phyloP scores from a whole-genome alignment of 192 early-diverging fungal species.

The Backusella liffmaniae region DNA sequence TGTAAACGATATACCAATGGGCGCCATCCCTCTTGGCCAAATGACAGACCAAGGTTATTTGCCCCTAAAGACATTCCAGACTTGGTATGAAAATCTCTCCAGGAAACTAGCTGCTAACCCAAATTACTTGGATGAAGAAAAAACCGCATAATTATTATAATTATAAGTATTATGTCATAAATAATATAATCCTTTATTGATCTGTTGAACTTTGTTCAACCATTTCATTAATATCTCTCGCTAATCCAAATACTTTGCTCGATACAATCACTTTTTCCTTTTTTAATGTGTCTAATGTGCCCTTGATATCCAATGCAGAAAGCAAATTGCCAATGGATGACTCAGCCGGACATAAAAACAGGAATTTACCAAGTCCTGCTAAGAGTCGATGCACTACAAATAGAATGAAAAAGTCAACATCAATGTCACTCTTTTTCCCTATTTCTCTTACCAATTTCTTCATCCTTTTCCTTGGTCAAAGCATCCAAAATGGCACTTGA shows the following conservation, averaged over 20 bases:
- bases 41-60: conserved; percentile 46
- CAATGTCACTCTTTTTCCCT: no score
- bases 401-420: not conserved
- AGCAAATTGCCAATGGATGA: conserved; percentile 15
- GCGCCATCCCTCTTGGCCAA: conserved; percentile 48
- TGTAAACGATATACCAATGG: conserved; percentile 48
- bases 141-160: not conserved
- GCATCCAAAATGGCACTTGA: conserved; percentile 62
- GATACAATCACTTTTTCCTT: conserved; percentile 14
- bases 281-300: conserved; percentile 15
- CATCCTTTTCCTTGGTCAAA: conserved; percentile 55
- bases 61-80: conserved; percentile 70
- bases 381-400: conserved; percentile 24
- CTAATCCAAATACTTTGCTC: conserved; percentile 7
- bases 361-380: conserved; percentile 28
- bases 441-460: conserved; percentile 56
- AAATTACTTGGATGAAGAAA: conserved; percentile 18
- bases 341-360: conserved; percentile 26
- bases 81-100: conserved; percentile 78
- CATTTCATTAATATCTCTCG: conserved; percentile 9
- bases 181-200: not conserved
- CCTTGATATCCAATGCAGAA: conserved; percentile 21
- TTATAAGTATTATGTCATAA: no score
- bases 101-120: conserved; percentile 49
- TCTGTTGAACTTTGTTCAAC: conserved; percentile 2